Percentiles rank a stretch among this genome's conserved stretches.
These are phyloP conservation scores for Pseudohyphozyma bogoriensis DNA, from an alignment of 768 basidiomycete genomes.

Conservation along the genomic window DNA sequence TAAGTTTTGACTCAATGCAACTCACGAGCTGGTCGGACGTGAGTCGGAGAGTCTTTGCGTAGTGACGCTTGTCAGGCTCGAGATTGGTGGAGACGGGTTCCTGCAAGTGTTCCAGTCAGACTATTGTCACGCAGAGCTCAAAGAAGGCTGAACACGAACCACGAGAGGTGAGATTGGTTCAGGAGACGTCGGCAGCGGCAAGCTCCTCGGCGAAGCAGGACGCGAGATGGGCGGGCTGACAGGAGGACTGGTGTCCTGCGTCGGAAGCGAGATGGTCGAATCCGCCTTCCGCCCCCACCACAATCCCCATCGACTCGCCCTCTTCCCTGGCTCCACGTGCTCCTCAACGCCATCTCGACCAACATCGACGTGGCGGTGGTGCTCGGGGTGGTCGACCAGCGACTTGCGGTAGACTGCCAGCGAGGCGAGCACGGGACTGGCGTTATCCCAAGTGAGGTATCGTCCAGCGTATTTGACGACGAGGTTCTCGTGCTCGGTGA, in stretches of 20 bases:
- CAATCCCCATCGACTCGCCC: slow-evolving; percentile 16
- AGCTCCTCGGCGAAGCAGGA: slow-evolving; percentile 24
- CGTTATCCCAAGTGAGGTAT: slow-evolving; percentile 67
- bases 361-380: slow-evolving; percentile 12
- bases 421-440: slow-evolving; percentile 63
- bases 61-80: slow-evolving; percentile 44
- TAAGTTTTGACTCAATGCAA: slow-evolving; percentile 2
- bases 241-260: slow-evolving; percentile 5
- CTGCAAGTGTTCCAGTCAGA: not conserved
- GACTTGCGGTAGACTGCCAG: slow-evolving; percentile 58
- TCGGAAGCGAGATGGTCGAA: slow-evolving; percentile 3
- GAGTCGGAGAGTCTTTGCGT: slow-evolving; percentile 81
- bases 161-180: not conserved
- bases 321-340: not conserved
- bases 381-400: slow-evolving; percentile 32
- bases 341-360: too few relatives aligned
- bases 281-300: slow-evolving; percentile 55
- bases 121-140: not conserved
- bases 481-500: slow-evolving; percentile 57
- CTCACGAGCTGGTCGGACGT: slow-evolving; percentile 88
- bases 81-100: not conserved
- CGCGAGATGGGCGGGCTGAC: slow-evolving; percentile 30
- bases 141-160: not conserved
- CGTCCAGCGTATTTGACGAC: slow-evolving; percentile 68
- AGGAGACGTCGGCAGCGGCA: not conserved